Evolutionary conservation across 2,329 filamentous ascomycete species (phyloP).

Genomic region (Phaeosphaeriaceae sp.): DNA sequence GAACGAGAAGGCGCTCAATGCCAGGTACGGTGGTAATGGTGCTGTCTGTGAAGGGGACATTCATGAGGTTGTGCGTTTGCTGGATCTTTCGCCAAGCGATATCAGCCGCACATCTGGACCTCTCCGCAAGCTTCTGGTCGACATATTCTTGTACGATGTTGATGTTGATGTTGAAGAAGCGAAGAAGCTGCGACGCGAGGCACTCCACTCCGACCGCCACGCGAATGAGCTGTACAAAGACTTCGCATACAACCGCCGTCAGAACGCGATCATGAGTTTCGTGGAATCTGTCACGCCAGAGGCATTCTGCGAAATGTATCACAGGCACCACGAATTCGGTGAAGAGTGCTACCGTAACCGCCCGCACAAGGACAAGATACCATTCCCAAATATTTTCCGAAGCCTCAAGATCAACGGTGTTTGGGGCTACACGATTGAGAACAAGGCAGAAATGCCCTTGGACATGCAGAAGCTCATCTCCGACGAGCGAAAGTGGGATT

Average conservation of each 20-base stretch:
- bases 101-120: constrained; percentile 14
- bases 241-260: not conserved
- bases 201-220: not conserved
- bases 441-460: not conserved
- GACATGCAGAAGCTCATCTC: not conserved
- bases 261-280: not conserved
- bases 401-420: not conserved
- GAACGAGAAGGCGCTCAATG: constrained; percentile 1
- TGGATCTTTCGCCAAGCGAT: constrained; percentile 10
- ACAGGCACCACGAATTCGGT: constrained; percentile 4
- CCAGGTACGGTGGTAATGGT: not conserved
- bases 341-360: not conserved
- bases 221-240: not conserved
- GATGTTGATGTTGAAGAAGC: not conserved
- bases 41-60: not conserved
- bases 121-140: constrained; percentile 12
- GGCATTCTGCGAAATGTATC: constrained; percentile 7
- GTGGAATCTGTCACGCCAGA: not conserved
- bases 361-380: not conserved
- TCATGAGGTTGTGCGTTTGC: constrained; percentile 1
- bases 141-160: constrained; percentile 5
- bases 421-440: not conserved
- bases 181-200: not conserved
- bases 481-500: constrained; percentile 4
- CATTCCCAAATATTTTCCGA: not conserved